A percentile compares a stretch with the other conserved stretches of the same genome.
Conservation (phyloP, 2,329 filamentous ascomycete genomes). For the Xenoacremonium recifei region DNA sequence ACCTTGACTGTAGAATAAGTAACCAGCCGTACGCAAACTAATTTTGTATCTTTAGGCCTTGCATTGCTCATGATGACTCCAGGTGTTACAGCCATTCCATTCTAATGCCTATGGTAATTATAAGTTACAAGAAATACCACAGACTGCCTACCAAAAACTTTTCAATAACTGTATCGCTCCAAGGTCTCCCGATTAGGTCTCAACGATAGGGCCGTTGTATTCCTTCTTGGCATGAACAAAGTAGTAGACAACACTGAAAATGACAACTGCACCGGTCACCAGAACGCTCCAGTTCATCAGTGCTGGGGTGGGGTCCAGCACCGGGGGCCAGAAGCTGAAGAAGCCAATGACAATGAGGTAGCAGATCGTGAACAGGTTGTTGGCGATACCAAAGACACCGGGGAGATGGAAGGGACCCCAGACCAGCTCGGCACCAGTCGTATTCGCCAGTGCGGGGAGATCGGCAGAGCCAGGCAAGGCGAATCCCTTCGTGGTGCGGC, state of each 20-base stretch:
- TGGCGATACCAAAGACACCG: conserved; percentile 48
- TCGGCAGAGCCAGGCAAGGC: conserved; percentile 18
- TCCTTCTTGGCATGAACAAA: conserved; percentile 37
- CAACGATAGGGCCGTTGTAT: conserved; percentile 45
- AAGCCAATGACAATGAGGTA: conserved; percentile 57
- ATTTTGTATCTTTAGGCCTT: too few species aligned
- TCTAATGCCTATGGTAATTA: too few species aligned
- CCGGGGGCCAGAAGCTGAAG: conserved; percentile 52
- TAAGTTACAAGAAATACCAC: too few species aligned
- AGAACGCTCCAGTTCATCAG: conserved; percentile 49
- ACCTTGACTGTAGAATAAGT: too few species aligned
- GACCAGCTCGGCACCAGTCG: conserved; percentile 26
- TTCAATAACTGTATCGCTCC: too few species aligned
- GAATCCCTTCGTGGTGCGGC: conserved; percentile 27
- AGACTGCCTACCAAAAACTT: too few species aligned
- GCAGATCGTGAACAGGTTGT: conserved; percentile 52
- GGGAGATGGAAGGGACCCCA: conserved; percentile 59
- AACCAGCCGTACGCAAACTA: too few species aligned
- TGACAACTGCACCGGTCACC: conserved; percentile 39
- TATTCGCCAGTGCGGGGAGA: conserved; percentile 28
- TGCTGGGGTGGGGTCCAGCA: conserved; percentile 24
- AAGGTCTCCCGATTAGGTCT: conserved; percentile 15
- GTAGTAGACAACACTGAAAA: conserved; percentile 49
- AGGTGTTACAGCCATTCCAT: too few species aligned
- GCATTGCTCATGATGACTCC: too few species aligned